A percentile compares a stretch with the other conserved stretches of the same genome.
These are phyloP conservation scores for Anethum foeniculum DNA, from an alignment of 140 eudicot genomes.

Conservation along the genomic window DNA sequence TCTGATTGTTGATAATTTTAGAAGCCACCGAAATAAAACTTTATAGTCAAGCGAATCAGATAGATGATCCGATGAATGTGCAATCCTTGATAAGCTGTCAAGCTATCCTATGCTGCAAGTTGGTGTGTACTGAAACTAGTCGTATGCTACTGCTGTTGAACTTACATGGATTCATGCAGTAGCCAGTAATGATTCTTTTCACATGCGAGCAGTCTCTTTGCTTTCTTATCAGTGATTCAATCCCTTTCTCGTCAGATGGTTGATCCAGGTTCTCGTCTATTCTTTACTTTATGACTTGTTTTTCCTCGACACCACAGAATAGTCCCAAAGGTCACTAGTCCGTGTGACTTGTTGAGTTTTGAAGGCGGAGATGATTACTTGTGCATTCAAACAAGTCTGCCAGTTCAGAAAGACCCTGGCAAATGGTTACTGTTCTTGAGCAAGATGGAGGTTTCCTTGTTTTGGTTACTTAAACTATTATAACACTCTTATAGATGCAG, in stretches of 20 bases:
- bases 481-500: too few relatives aligned
- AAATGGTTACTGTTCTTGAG: slow-evolving; percentile 12
- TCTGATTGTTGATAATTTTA: neutral
- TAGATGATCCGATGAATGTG: neutral
- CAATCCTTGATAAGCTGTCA: neutral
- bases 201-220: slow-evolving; percentile 21
- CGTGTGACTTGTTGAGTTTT: slow-evolving; percentile 43
- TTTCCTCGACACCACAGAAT: slow-evolving; percentile 36
- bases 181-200: slow-evolving; percentile 26
- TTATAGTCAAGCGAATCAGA: neutral
- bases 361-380: slow-evolving; percentile 38
- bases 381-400: slow-evolving; percentile 21
- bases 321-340: slow-evolving; percentile 34
- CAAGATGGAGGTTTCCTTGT: neutral
- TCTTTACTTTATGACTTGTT: slow-evolving; percentile 34
- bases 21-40: too few relatives aligned
- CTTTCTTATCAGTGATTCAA: neutral
- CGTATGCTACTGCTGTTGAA: neutral
- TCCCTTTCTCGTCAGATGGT: slow-evolving; percentile 12
- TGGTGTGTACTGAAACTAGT: neutral
- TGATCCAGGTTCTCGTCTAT: slow-evolving; percentile 32
- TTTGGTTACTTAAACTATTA: too few relatives aligned
- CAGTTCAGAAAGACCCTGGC: slow-evolving; percentile 16
- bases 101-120: neutral
- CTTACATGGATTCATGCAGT: neutral